Conservation (phyloP, 2,329 filamentous ascomycete species). For the Arthrobotrys entomopaga region DNA sequence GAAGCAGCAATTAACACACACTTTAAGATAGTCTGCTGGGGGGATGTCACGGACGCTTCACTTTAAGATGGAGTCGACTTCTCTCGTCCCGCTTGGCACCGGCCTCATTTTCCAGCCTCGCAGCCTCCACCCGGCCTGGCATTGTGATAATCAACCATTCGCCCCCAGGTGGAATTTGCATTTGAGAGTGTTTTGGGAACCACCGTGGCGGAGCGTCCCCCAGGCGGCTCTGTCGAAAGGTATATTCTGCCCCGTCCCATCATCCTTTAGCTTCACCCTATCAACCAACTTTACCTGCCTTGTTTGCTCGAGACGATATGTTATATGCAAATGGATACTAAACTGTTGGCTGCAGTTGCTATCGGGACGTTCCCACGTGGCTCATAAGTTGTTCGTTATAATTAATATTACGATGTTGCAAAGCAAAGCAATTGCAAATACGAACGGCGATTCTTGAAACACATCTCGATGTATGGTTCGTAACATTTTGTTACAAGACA, state of each 20-base stretch:
- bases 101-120: neutral
- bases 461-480: conserved; percentile 43
- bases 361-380: conserved; percentile 54
- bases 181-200: conserved; percentile 31
- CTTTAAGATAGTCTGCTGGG: too few relatives aligned
- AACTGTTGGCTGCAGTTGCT: conserved; percentile 31
- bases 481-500: conserved; percentile 11
- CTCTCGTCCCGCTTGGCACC: conserved; percentile 7
- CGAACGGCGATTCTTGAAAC: conserved; percentile 53
- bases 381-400: neutral
- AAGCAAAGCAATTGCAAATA: conserved; percentile 40
- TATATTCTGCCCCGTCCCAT: too few relatives aligned
- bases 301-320: conserved; percentile 20
- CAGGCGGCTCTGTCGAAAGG: conserved; percentile 38
- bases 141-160: neutral
- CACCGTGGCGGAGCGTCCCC: conserved; percentile 30
- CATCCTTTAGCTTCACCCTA: too few relatives aligned
- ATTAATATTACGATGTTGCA: too few relatives aligned
- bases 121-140: too few relatives aligned
- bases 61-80: too few relatives aligned
- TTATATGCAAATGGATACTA: neutral
- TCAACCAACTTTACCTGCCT: neutral
- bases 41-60: too few relatives aligned
- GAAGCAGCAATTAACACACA: too few relatives aligned
- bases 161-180: conserved; percentile 11